phyloP scores from a whole-genome alignment of 1,139 yeast species.

The Yamadazyma blattariae region DNA sequence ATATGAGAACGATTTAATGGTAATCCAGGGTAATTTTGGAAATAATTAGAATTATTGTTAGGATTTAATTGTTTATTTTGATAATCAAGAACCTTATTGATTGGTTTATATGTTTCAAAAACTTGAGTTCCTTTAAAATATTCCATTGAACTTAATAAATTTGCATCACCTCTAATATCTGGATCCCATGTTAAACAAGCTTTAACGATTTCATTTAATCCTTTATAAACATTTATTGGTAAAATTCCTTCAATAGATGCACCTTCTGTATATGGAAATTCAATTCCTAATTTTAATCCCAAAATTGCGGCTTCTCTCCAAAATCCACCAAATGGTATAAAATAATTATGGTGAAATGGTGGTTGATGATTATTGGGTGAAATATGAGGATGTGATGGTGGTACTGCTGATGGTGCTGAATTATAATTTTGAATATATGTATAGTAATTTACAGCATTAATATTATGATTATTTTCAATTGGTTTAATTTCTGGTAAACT shows the following conservation, averaged over 20 bases:
- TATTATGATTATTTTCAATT: constrained; percentile 5
- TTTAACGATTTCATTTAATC: constrained; percentile 50
- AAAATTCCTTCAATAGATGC: constrained; percentile 23
- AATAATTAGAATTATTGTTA: neutral
- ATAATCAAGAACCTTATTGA: neutral
- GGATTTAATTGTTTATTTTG: neutral
- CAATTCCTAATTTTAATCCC: constrained; percentile 50
- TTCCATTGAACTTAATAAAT: constrained; percentile 42
- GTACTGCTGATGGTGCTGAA: neutral
- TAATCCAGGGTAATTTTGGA: no score
- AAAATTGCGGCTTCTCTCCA: constrained; percentile 61
- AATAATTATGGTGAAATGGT: constrained; percentile 18
- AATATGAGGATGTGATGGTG: constrained; percentile 1
- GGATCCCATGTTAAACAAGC: constrained; percentile 70
- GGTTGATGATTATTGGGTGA: neutral
- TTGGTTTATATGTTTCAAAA: constrained; percentile 5
- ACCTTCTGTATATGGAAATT: constrained; percentile 45
- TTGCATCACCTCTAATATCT: constrained; percentile 46
- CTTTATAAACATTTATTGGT: constrained; percentile 20
- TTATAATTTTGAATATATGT: neutral
- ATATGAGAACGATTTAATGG: neutral
- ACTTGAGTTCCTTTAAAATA: constrained; percentile 47
- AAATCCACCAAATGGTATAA: constrained; percentile 57
- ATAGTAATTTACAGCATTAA: neutral
- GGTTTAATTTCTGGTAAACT: constrained; percentile 15